A percentile compares a stretch with the other conserved stretches of the same genome.
phyloP scores from a whole-genome alignment of 352 stramenopile genomes.

The Phytophthora sansomeana region DNA sequence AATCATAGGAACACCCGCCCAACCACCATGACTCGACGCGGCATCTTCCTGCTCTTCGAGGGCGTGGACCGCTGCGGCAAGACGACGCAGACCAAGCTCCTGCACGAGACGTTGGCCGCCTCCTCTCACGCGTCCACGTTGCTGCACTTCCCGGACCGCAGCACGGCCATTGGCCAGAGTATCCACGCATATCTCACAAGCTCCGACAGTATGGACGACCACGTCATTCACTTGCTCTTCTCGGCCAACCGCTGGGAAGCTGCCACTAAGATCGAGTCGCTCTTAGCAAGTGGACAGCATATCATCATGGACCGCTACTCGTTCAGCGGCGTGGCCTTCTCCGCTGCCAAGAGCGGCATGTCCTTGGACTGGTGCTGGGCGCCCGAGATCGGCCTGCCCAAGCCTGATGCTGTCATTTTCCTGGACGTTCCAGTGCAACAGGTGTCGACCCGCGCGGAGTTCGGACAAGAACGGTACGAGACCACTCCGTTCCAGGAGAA shows the following conservation, averaged over 20 bases:
- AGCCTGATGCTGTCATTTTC: constrained; percentile 98
- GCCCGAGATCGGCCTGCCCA: constrained; percentile 96
- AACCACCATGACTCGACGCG: constrained; percentile 64
- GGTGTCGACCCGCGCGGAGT: constrained; percentile 91
- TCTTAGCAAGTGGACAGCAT: constrained; percentile 86
- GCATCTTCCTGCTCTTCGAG: constrained; percentile 99
- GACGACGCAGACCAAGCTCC: constrained; percentile 97
- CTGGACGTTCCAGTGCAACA: constrained; percentile 95
- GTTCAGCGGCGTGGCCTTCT: constrained; percentile 99
- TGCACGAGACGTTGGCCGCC: constrained; percentile 75
- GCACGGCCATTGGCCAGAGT: constrained; percentile 94
- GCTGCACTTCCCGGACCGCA: constrained; percentile 85
- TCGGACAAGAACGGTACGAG: constrained; percentile 94
- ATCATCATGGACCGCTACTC: constrained; percentile 98
- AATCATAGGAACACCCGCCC: too few species aligned
- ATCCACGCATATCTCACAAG: constrained; percentile 98
- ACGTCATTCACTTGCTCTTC: constrained; percentile 99
- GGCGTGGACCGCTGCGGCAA: constrained; percentile 99
- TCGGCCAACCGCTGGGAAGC: constrained; percentile 99
- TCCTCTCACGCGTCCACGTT: constrained; percentile 39
- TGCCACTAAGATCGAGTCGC: constrained; percentile 69
- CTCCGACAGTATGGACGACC: constrained; percentile 94
- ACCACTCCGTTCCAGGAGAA: constrained; percentile 88
- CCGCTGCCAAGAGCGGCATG: constrained; percentile 94
- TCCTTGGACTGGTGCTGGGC: constrained; percentile 98